Conservation (phyloP, 306 rosid genomes). For the Astragalus glycyphyllos region DNA sequence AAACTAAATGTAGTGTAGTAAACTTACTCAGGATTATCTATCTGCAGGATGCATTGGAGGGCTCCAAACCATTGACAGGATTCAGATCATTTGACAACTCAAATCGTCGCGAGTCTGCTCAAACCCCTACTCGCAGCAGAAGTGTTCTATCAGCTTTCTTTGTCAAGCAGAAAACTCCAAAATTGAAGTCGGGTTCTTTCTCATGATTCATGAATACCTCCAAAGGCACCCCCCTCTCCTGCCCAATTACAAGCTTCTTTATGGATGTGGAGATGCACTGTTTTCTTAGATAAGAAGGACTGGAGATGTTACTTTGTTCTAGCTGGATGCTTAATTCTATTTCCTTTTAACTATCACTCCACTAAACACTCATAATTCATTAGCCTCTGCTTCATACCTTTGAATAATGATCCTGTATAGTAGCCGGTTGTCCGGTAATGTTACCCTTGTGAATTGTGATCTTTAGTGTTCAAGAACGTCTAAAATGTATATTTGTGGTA, state of each 20-base stretch:
- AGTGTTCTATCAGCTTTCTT: slow-evolving; percentile 92
- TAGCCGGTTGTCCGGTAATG: slow-evolving; percentile 39
- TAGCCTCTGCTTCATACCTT: slow-evolving; percentile 42
- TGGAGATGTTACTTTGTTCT: slow-evolving; percentile 31
- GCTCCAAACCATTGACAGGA: slow-evolving; percentile 63
- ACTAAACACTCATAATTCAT: slow-evolving; percentile 32
- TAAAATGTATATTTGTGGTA: slow-evolving; percentile 38
- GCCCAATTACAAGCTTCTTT: slow-evolving; percentile 30
- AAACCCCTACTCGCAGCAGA: slow-evolving; percentile 80
- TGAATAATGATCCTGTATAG: slow-evolving; percentile 61
- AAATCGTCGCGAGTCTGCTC: slow-evolving; percentile 61
- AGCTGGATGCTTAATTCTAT: slow-evolving; percentile 37
- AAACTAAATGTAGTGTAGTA: slow-evolving; percentile 4
- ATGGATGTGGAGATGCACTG: slow-evolving; percentile 33
- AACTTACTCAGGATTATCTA: slow-evolving; percentile 11
- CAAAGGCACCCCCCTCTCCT: slow-evolving; percentile 20
- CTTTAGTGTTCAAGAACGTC: slow-evolving; percentile 33
- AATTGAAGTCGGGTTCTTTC: slow-evolving; percentile 66
- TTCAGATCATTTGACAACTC: slow-evolving; percentile 79
- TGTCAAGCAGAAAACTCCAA: slow-evolving; percentile 70
- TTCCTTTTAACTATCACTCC: slow-evolving; percentile 25
- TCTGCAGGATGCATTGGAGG: slow-evolving; percentile 73
- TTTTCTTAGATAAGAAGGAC: neutral
- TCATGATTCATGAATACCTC: slow-evolving; percentile 58
- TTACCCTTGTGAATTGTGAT: slow-evolving; percentile 38